phyloP scores from a whole-genome alignment of 371 early-diverging fungal genomes.

The Entomophthora muscae region DNA sequence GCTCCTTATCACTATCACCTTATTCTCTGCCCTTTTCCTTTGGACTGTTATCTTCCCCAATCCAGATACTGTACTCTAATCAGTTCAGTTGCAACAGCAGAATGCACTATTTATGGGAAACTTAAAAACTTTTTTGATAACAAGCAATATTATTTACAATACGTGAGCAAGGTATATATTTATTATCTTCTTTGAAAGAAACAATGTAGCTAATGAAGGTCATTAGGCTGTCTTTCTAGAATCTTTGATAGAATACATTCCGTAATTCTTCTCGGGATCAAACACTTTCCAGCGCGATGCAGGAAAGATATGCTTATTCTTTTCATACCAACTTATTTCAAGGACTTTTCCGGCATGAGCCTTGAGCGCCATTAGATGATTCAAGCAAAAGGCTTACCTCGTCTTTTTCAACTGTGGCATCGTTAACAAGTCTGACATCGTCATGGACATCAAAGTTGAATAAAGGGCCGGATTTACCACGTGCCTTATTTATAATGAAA shows the following conservation, averaged over 20 bases:
- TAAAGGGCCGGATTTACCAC: slow-evolving; percentile 90
- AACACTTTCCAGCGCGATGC: slow-evolving; percentile 88
- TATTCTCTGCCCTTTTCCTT: too few species aligned
- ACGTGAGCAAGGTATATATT: too few species aligned
- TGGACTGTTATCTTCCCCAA: too few species aligned
- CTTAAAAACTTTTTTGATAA: too few species aligned
- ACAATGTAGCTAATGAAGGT: too few species aligned
- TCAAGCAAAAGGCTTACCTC: slow-evolving; percentile 28
- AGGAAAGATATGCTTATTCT: slow-evolving; percentile 93
- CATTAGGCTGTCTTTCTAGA: background rate
- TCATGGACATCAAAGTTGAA: slow-evolving; percentile 89
- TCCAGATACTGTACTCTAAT: too few species aligned
- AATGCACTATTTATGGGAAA: too few species aligned
- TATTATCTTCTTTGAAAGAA: too few species aligned
- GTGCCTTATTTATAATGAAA: slow-evolving; percentile 85
- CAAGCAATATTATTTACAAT: too few species aligned
- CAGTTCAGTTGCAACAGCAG: too few species aligned
- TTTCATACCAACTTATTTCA: slow-evolving; percentile 84
- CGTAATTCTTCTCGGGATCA: slow-evolving; percentile 79
- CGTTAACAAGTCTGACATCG: slow-evolving; percentile 73
- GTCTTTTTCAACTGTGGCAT: slow-evolving; percentile 76
- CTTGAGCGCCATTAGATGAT: slow-evolving; percentile 15
- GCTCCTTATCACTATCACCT: too few species aligned
- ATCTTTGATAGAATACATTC: slow-evolving; percentile 56
- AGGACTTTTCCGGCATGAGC: slow-evolving; percentile 92